phyloP scores from a whole-genome alignment of 1,284 basidiomycete species.

The Cutaneotrichosporon dermatis region DNA sequence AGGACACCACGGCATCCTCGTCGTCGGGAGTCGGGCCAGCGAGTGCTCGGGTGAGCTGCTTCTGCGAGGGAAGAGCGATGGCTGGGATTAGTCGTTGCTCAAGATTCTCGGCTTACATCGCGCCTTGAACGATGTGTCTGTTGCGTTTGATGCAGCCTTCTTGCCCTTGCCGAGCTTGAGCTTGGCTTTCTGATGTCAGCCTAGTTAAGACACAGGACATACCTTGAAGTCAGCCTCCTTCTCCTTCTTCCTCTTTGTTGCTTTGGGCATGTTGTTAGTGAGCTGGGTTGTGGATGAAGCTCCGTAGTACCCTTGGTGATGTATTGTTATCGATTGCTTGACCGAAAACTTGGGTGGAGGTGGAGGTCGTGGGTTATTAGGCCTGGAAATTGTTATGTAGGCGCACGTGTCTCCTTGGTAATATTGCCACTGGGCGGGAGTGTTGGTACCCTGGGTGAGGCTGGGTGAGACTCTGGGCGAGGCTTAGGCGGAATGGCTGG shows the following conservation, averaged over 20 bases:
- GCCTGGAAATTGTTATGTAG: neutral
- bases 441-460: no score
- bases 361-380: neutral
- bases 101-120: slow-evolving; percentile 63
- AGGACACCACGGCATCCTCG: slow-evolving; percentile 54
- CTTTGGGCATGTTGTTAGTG: slow-evolving; percentile 66
- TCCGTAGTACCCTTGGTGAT: no score
- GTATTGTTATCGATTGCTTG: neutral
- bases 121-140: slow-evolving; percentile 94
- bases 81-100: slow-evolving; percentile 53
- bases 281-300: neutral
- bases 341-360: neutral
- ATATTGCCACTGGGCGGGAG: no score
- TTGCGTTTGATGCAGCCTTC: slow-evolving; percentile 71
- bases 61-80: slow-evolving; percentile 83
- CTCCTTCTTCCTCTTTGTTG: slow-evolving; percentile 75
- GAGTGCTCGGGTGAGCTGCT: slow-evolving; percentile 44
- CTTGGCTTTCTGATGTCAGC: slow-evolving; percentile 72
- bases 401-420: neutral
- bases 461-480: no score
- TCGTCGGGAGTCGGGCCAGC: slow-evolving; percentile 52
- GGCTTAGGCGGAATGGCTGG: no score
- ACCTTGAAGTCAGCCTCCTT: slow-evolving; percentile 85
- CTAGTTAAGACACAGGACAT: slow-evolving; percentile 19
- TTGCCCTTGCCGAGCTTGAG: slow-evolving; percentile 95